Evolutionary conservation across 345 rosid genomes (phyloP), one percentile per base, ranked within the genome.

Genomic region (Bruguiera parviflora): DNA sequence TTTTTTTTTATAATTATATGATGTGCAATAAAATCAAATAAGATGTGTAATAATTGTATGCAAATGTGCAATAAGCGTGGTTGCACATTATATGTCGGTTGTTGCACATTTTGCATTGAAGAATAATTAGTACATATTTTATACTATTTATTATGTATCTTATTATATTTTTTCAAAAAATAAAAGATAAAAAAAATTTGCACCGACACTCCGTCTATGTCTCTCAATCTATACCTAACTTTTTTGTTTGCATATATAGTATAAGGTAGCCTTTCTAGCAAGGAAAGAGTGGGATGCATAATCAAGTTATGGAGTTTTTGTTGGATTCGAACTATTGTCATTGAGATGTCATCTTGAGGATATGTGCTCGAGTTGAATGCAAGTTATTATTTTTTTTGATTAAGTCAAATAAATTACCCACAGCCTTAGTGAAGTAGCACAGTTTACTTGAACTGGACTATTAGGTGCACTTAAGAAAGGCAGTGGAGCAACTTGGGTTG

Each of bases 251-350:
- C 20, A 21, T 21, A 19, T 68, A 8, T 57, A 53, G 16, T 55
- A 71, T 65, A 25, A 58, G 69, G 69, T 64, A 5, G 67, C 62
- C 71, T 59, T 63, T 76, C 35, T 64, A 20, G 57, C 28, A 67
- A 63, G 55, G 28, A 39, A 18, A 39, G 20, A 37, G 18, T 57
- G 37, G 66, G 56, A 22, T 15, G 58, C 73, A 55, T 72, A 59
- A 67, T 53, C 49, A 43, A 43, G 19, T 1, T 56, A 24, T 51
- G 64, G 28, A 0, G 13, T 43, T 43, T 11, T 43, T 11, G 4
- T 43, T 43, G 49, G 5, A 1, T 0, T 43, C 13, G 49, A 8
- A 61, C 2, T 61, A 21, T 33, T n/a, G 31, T 22, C 3, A 24
- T 52, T 28, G 66, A 67, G 65, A 56, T 58, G 18, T 58, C 62